Evolutionary conservation across 306 rosid genomes (phyloP).

Genomic region (Psophocarpus tetragonolobus): DNA sequence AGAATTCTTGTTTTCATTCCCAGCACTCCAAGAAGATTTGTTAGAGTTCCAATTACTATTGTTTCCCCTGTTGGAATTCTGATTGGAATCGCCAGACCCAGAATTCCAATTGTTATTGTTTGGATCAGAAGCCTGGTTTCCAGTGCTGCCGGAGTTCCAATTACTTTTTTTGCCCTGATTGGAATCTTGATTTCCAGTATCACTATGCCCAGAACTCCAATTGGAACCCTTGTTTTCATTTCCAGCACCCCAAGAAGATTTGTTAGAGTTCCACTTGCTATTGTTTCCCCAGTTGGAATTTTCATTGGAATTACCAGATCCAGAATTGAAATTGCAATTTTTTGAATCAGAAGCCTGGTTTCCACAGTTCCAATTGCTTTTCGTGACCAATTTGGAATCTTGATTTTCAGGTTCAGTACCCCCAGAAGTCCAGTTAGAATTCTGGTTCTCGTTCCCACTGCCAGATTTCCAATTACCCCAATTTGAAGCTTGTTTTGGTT

Average conservation of each 20-base stretch:
- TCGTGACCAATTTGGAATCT: constrained; percentile 37
- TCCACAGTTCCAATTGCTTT: constrained; percentile 38
- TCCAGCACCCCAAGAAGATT: constrained; percentile 27
- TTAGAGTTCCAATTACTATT: neutral
- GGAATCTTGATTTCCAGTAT: constrained; percentile 39
- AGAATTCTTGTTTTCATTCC: constrained; percentile 30
- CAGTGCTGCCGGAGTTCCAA: constrained; percentile 37
- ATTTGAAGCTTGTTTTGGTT: neutral
- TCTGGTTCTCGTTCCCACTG: constrained; percentile 15
- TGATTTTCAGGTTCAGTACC: constrained; percentile 22
- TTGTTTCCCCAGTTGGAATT: constrained; percentile 28
- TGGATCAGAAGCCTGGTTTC: constrained; percentile 23
- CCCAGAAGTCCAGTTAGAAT: constrained; percentile 30
- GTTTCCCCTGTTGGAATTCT: constrained; percentile 30
- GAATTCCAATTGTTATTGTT: constrained; percentile 30
- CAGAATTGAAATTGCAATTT: constrained; percentile 27
- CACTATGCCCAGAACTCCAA: constrained; percentile 39
- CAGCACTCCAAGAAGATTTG: constrained; percentile 28
- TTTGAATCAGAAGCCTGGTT: constrained; percentile 20
- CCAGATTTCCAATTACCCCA: constrained; percentile 17
- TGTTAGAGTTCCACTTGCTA: neutral
- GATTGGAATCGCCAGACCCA: constrained; percentile 20
- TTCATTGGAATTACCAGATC: constrained; percentile 28
- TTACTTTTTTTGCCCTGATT: constrained; percentile 39
- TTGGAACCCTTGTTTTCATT: constrained; percentile 30